phyloP scores from a whole-genome alignment of 805 yeast species.

The Candida lessepsii region DNA sequence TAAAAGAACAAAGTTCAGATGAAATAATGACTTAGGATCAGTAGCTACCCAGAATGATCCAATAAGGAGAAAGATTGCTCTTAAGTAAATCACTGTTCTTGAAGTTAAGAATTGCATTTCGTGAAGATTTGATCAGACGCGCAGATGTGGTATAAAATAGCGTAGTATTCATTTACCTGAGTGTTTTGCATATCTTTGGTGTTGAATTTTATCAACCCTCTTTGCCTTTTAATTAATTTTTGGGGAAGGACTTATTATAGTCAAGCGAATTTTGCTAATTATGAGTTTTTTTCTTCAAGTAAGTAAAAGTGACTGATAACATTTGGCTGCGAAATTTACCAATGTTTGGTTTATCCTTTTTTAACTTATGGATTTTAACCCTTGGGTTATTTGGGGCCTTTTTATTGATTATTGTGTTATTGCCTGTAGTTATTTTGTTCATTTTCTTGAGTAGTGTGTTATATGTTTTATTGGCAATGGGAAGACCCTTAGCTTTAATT shows the following conservation, averaged over 20 bases:
- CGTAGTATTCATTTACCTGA: too few relatives aligned
- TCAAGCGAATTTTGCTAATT: too few relatives aligned
- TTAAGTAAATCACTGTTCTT: constrained; percentile 44
- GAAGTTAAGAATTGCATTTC: constrained; percentile 54
- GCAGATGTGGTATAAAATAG: background rate
- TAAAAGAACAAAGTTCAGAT: constrained; percentile 48
- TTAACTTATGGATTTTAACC: constrained; percentile 7
- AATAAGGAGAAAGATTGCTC: constrained; percentile 45
- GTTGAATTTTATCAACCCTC: too few relatives aligned
- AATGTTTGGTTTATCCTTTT: constrained; percentile 11
- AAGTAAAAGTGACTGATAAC: constrained; percentile 1
- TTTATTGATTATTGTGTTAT: background rate
- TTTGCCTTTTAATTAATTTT: too few relatives aligned
- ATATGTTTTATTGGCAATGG: background rate
- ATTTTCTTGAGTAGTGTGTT: background rate
- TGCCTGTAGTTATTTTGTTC: background rate
- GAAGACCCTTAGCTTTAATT: background rate
- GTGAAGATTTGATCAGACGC: background rate
- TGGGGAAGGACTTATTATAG: too few relatives aligned
- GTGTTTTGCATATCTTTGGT: too few relatives aligned
- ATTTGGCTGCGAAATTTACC: constrained; percentile 7
- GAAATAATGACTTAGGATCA: constrained; percentile 45
- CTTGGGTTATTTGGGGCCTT: background rate
- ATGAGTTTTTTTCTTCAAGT: too few relatives aligned
- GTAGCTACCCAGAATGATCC: constrained; percentile 47